phyloP scores from a whole-genome alignment of 352 stramenopile species.

The Pythium phragmiticola region DNA sequence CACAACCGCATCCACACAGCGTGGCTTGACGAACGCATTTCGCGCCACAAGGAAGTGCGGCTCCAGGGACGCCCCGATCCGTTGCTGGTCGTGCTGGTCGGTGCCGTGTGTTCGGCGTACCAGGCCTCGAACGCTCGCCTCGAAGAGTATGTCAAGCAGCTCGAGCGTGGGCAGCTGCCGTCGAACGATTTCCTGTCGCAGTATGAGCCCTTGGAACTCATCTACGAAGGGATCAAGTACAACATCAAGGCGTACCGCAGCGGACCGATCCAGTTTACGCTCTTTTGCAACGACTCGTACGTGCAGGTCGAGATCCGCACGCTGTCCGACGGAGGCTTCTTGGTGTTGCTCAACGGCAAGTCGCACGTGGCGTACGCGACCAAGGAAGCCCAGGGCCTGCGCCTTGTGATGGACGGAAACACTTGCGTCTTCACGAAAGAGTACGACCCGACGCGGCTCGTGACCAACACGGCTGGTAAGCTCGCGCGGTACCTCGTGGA shows the following conservation, averaged over 20 bases:
- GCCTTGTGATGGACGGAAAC: constrained; percentile 93
- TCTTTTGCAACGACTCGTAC: constrained; percentile 88
- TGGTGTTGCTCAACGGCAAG: constrained; percentile 96
- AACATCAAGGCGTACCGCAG: constrained; percentile 90
- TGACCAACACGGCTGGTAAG: constrained; percentile 98
- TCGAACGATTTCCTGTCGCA: constrained; percentile 84
- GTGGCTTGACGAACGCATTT: constrained; percentile 98
- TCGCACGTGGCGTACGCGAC: constrained; percentile 97
- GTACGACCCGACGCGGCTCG: constrained; percentile 98
- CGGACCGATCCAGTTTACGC: constrained; percentile 90
- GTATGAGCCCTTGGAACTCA: constrained; percentile 93
- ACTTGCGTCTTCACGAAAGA: constrained; percentile 99
- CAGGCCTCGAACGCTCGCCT: constrained; percentile 70
- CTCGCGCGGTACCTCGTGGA: constrained; percentile 98
- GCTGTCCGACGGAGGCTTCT: constrained; percentile 97
- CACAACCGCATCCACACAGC: constrained; percentile 98
- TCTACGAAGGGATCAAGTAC: constrained; percentile 99
- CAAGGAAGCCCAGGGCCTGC: constrained; percentile 86
- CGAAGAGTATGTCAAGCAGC: constrained; percentile 80
- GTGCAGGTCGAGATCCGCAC: constrained; percentile 94
- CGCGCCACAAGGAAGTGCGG: constrained; percentile 89
- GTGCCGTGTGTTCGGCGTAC: constrained; percentile 83
- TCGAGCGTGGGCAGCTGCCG: constrained; percentile 92
- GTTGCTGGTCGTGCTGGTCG: constrained; percentile 87
- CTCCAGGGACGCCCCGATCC: constrained; percentile 81